Conservation (phyloP, 2,329 filamentous ascomycete genomes). For the Paracoccidioides lutzii region DNA sequence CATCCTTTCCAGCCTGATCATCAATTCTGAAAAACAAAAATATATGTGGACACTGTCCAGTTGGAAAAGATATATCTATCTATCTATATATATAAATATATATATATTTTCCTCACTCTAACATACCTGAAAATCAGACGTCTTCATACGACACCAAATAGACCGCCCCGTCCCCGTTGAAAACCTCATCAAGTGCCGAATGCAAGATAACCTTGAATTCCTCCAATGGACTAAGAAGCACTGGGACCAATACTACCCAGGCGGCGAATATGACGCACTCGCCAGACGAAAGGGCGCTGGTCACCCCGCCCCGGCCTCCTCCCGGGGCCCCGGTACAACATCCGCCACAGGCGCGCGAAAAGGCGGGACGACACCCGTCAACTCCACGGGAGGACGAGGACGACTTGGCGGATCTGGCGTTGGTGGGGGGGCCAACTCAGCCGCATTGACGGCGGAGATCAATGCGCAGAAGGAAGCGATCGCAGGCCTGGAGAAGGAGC, state of each 20-base stretch:
- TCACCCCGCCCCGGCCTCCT: constrained; percentile 38
- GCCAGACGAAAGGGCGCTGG: constrained; percentile 67
- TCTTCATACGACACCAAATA: constrained; percentile 73
- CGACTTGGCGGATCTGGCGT: constrained; percentile 34
- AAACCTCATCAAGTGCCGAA: constrained; percentile 89
- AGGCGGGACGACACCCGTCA: constrained; percentile 49
- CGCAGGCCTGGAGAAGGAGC: constrained; percentile 83
- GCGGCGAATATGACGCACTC: constrained; percentile 90
- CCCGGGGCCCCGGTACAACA: constrained; percentile 38
- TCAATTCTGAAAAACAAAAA: background rate
- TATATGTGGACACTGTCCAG: no score
- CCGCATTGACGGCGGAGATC: constrained; percentile 74
- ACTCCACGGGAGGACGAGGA: constrained; percentile 22
- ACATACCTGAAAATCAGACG: constrained; percentile 36
- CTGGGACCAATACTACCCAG: constrained; percentile 97
- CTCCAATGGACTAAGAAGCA: constrained; percentile 92
- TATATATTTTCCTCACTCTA: constrained; percentile 1
- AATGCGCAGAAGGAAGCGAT: constrained; percentile 87
- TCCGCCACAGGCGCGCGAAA: constrained; percentile 38
- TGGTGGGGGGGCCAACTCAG: constrained; percentile 45
- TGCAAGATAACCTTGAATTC: constrained; percentile 99
- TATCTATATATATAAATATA: background rate
- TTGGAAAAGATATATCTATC: background rate
- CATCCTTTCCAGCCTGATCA: background rate
- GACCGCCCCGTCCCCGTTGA: constrained; percentile 85